phyloP scores from a whole-genome alignment of 805 yeast genomes.

The Zygoascus flipseniorum region DNA sequence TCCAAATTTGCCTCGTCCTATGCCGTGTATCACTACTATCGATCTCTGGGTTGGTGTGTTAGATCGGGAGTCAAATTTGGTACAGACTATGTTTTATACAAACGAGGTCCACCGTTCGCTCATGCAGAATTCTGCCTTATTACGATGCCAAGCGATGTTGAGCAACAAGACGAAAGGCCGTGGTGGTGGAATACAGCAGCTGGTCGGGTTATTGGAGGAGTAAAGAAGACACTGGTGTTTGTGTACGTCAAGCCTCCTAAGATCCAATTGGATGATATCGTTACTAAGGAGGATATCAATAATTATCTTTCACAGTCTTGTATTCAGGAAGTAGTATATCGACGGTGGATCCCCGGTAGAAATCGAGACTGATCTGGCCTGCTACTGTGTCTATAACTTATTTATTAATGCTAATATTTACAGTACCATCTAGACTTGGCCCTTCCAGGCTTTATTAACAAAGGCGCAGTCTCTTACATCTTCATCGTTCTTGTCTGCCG shows the following conservation, averaged over 20 bases:
- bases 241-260: constrained; percentile 55
- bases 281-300: constrained; percentile 9
- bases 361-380: constrained; percentile 54
- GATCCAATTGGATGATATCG: constrained; percentile 10
- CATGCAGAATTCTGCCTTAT: constrained; percentile 83
- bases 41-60: constrained; percentile 92
- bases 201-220: constrained; percentile 80
- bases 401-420: background rate
- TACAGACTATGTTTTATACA: constrained; percentile 71
- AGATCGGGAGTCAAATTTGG: constrained; percentile 90
- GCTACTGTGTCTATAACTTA: background rate
- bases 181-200: constrained; percentile 61
- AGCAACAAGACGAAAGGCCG: constrained; percentile 25
- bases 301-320: constrained; percentile 36
- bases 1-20: constrained; percentile 45
- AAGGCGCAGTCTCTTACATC: constrained; percentile 78
- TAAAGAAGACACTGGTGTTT: constrained; percentile 66
- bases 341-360: constrained; percentile 80
- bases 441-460: constrained; percentile 66
- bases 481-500: constrained; percentile 43
- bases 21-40: constrained; percentile 74
- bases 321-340: constrained; percentile 59
- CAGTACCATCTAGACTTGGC: constrained; percentile 31
- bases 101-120: constrained; percentile 88
- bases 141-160: constrained; percentile 31